Percentiles rank a stretch among this genome's conserved stretches.
Conservation (phyloP, 192 early-diverging fungal genomes). For the Neocallimastix lanati region DNA sequence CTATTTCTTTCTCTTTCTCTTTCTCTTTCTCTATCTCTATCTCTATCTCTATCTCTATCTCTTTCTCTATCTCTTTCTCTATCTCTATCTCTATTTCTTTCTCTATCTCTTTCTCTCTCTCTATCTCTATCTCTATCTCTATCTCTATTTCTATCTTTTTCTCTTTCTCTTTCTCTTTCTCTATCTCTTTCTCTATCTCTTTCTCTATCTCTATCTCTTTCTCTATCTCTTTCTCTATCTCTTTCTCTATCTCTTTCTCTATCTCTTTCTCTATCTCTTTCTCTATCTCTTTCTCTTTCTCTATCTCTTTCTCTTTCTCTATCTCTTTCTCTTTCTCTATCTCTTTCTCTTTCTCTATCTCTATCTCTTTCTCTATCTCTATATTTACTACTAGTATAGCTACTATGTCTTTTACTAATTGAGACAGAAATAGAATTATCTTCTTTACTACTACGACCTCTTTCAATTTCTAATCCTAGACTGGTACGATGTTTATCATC, state of each 20-base stretch:
- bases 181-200: too few relatives aligned
- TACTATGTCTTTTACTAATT: not conserved
- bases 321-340: not conserved
- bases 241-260: not conserved
- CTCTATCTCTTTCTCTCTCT: not conserved
- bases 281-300: not conserved
- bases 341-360: not conserved
- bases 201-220: too few relatives aligned
- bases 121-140: not conserved
- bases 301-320: not conserved
- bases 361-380: not conserved
- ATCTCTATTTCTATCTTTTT: not conserved
- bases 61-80: not conserved
- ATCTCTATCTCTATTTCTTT: not conserved
- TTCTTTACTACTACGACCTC: not conserved
- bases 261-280: not conserved
- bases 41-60: not conserved
- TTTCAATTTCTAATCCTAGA: not conserved
- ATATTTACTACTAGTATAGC: not conserved
- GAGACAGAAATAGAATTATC: not conserved
- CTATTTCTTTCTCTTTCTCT: too few relatives aligned
- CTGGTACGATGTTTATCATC: not conserved
- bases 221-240: too few relatives aligned
- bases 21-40: too few relatives aligned
- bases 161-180: too few relatives aligned